Evolutionary conservation across 192 early-diverging fungal species (phyloP).

Genomic region (Podochytrium sp.): DNA sequence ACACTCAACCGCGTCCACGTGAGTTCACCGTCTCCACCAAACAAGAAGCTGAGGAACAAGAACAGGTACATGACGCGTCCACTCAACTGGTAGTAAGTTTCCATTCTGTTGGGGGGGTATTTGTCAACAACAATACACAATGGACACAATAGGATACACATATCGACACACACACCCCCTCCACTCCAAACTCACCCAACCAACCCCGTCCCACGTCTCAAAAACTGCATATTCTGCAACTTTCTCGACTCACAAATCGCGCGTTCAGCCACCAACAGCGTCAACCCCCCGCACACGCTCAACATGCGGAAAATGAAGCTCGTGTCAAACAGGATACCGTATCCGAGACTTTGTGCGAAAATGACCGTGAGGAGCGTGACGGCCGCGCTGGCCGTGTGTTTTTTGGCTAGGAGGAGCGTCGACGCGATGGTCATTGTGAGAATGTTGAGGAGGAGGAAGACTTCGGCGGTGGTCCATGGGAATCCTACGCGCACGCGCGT

Average conservation of each 20-base stretch:
- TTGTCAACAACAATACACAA: too few relatives aligned
- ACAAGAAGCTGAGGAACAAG: conserved; percentile 85
- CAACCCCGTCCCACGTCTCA: background rate
- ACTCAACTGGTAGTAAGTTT: conserved; percentile 80
- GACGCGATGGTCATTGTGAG: conserved; percentile 81
- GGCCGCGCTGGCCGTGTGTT: conserved; percentile 81
- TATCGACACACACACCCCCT: background rate
- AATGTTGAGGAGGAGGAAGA: conserved; percentile 84
- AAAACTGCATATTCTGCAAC: background rate
- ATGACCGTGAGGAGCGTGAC: conserved; percentile 80
- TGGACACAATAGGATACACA: background rate
- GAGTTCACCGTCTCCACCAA: conserved; percentile 65
- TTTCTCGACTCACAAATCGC: conserved; percentile 42
- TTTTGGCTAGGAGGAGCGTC: conserved; percentile 74
- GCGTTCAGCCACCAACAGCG: conserved; percentile 89
- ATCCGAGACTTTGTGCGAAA: conserved; percentile 84
- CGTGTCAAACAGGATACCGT: conserved; percentile 88
- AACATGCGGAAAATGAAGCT: conserved; percentile 91
- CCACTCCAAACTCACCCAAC: background rate
- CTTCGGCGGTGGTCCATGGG: conserved; percentile 79
- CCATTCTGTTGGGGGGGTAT: conserved; percentile 10
- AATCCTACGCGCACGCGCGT: conserved; percentile 46
- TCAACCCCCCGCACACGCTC: conserved; percentile 87
- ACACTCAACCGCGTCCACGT: conserved; percentile 73
- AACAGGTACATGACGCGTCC: conserved; percentile 92